Base-by-base conservation (phyloP, 495 filamentous ascomycete genomes). In the Penicillium pancosmium region DNA sequence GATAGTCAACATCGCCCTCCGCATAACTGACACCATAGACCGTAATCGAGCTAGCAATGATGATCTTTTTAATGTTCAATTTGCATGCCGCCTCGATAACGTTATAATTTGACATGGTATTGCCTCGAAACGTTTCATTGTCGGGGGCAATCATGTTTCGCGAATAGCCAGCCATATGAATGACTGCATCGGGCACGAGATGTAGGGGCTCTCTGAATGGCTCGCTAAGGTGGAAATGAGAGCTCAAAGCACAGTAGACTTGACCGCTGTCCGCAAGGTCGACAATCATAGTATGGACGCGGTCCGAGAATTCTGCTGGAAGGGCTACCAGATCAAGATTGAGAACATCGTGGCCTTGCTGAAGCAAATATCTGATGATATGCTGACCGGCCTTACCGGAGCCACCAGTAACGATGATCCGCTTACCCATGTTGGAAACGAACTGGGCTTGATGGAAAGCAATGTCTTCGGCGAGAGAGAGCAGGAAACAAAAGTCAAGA, bases 91-190 rank as follows among this genome's bases (percentile, higher is more conserved):
- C 85, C 61, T 87, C 85, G 60, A 88, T 78, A 11, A 87, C 76
- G 60, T 88, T 87, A 64, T 84, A 86, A 5, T 78, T 80, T 15
- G 74, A 65, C 7, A 73, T 64, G 0, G 80, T 73, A 58, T 87
- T 88, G 19, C 69, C 76, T 50, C 75, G 76, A 66, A 84, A 87
- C 34, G 74, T 78, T 64, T 87, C 84, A 31, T 78, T 80, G 64
- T 88, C 85, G 1, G 85, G 84, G 5, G 83, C 81, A 5, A 86
- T 72, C 80, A 86, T 81, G 65, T 85, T 85, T 41, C 84, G 75
- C 0, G 85, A 77, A 62, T 82, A 82, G 4, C 82, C 83, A 6
- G 83, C 85, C 21, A 87, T 81, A 62, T 88, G 84, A 49, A 87
- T 85, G 11, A 88, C 79, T 0, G 80, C 84, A 65, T 85, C 83